These are phyloP conservation scores for Leptosphaerulina australis DNA, from an alignment of 2,329 filamentous ascomycete genomes.

Conservation along the genomic window DNA sequence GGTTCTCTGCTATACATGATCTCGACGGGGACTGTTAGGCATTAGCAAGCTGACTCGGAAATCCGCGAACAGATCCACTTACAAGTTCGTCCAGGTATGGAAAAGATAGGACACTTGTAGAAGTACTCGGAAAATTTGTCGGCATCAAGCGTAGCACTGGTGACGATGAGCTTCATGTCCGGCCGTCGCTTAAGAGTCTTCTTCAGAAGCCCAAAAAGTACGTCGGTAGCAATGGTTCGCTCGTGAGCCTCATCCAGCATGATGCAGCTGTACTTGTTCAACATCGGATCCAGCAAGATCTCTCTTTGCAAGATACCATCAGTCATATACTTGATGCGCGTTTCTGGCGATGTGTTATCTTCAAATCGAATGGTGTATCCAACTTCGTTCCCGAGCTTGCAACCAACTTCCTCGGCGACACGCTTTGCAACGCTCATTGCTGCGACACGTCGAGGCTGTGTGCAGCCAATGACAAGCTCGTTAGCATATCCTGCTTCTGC, in stretches of 20 bases:
- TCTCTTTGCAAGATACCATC: conserved; percentile 98
- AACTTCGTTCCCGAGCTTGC: conserved; percentile 88
- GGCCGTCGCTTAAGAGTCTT: conserved; percentile 80
- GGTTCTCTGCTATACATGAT: conserved; percentile 94
- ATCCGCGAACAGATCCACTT: neutral
- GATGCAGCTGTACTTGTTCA: conserved; percentile 93
- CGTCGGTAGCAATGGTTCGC: conserved; percentile 94
- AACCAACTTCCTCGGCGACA: conserved; percentile 96
- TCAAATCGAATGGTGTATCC: conserved; percentile 99
- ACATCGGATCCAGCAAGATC: conserved; percentile 92
- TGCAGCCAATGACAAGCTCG: conserved; percentile 89
- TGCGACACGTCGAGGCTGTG: conserved; percentile 94
- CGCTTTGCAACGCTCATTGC: conserved; percentile 98
- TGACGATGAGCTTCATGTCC: conserved; percentile 98
- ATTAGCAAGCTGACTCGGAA: neutral
- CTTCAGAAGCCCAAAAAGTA: conserved; percentile 95
- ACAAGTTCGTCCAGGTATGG: conserved; percentile 89
- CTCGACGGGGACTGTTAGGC: conserved; percentile 72
- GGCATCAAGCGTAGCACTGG: conserved; percentile 95
- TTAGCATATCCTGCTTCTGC: conserved; percentile 91
- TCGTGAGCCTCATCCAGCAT: conserved; percentile 99
- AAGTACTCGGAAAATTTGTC: conserved; percentile 98
- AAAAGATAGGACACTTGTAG: conserved; percentile 93
- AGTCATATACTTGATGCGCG: conserved; percentile 98
- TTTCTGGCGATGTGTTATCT: conserved; percentile 86